Conservation (phyloP, 140 eudicot genomes). For the Cichorium intybus region DNA sequence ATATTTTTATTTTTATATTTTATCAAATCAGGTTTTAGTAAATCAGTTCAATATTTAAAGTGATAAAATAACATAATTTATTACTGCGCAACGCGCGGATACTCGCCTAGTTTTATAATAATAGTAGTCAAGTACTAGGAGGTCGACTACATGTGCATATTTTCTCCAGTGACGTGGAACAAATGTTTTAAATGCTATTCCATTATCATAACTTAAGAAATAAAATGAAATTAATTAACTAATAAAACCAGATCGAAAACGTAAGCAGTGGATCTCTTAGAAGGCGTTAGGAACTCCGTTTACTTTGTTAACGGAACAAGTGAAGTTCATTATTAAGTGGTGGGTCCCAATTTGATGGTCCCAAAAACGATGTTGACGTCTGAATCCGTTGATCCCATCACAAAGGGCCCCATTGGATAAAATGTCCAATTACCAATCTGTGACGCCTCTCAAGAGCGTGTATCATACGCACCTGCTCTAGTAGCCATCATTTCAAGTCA, state of each 20-base stretch:
- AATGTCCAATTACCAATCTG: not conserved
- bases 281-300: constrained; percentile 26
- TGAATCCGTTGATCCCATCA: constrained; percentile 53
- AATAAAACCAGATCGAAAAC: not conserved
- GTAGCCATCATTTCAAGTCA: not conserved
- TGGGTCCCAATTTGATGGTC: constrained; percentile 39
- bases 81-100: too few relatives aligned
- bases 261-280: not conserved
- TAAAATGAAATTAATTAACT: not conserved
- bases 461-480: not conserved
- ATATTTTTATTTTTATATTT: too few relatives aligned
- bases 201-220: not conserved
- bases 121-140: not conserved
- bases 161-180: not conserved
- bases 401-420: constrained; percentile 32
- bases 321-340: constrained; percentile 16
- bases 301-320: constrained; percentile 4
- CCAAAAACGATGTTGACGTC: constrained; percentile 50
- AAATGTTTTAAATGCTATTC: too few relatives aligned
- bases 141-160: not conserved
- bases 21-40: too few relatives aligned
- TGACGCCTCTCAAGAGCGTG: constrained; percentile 13
- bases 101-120: too few relatives aligned
- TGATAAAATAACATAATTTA: too few relatives aligned
- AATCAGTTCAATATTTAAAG: too few relatives aligned